phyloP scores from a whole-genome alignment of 2,329 filamentous ascomycete genomes.

The Fusarium illudens region DNA sequence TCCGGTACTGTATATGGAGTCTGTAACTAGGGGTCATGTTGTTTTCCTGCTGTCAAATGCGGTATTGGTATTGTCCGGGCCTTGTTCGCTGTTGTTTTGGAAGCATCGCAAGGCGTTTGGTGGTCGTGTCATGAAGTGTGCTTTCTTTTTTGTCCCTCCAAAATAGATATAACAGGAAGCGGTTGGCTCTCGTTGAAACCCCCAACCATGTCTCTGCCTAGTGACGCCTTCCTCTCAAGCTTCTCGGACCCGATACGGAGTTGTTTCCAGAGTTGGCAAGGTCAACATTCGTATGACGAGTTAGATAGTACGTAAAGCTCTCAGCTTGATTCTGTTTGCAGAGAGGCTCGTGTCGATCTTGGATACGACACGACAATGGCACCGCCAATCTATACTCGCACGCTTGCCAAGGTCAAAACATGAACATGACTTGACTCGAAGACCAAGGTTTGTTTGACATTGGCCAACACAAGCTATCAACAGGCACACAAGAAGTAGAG shows the following conservation, averaged over 20 bases:
- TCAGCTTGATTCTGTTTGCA: neutral
- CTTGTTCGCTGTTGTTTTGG: neutral
- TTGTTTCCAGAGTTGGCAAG: neutral
- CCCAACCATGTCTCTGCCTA: neutral
- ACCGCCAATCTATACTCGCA: too few species aligned
- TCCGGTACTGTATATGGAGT: neutral
- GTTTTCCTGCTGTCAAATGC: neutral
- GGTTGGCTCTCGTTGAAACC: neutral
- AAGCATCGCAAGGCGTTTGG: slow-evolving; percentile 33
- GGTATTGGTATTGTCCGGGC: neutral
- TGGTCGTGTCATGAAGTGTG: slow-evolving; percentile 4
- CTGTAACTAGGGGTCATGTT: neutral
- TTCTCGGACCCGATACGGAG: neutral
- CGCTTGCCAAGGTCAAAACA: too few species aligned
- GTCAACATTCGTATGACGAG: neutral
- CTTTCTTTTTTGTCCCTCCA: neutral
- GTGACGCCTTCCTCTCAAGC: neutral
- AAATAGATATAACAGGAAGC: slow-evolving; percentile 9
- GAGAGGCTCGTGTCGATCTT: neutral
- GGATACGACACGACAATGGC: too few species aligned
- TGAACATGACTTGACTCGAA: neutral
- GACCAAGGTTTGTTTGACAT: neutral
- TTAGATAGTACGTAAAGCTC: neutral
- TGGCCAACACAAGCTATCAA: neutral
- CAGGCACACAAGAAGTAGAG: neutral